Evolutionary conservation across 2,329 filamentous ascomycete species (phyloP), one percentile per base, ranked within the genome.

Genomic region (Exophiala mesophila): DNA sequence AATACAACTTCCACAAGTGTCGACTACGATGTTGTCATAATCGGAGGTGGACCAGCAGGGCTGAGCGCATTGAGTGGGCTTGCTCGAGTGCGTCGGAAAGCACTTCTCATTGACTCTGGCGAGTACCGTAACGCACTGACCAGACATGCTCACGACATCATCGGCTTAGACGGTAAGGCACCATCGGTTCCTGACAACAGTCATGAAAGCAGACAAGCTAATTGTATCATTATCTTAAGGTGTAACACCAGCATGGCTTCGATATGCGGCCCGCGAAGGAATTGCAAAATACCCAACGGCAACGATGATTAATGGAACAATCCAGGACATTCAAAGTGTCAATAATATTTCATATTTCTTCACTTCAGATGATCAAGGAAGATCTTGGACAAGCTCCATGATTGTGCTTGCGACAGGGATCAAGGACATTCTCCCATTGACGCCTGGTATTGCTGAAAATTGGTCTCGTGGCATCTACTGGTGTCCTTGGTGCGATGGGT

Each of bases 401-500:
- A 56, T 82, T 24, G 62, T 82, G 23, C 68, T 82, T 3, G 77
- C 68, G 16, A 80, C 77, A 0, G 78, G 78, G 4, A 59, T 82
- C 15, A 62, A 60, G 5, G 77, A 81, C 52, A 56, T 76, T 17
- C 60, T 82, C 2, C 76, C 78, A 1, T 16, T 44, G 1, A 80
- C 76, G 0, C 76, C 77, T 0, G 78, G 78, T 0, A 40, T 81
- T 0, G 21, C 50, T 5, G 72, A 78, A 41, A 72, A 70, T 53
- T 82, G 74, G 70, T 77, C 75, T 36, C 67, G 73, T 45, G 78
- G 78, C 4, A 71, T 81, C 38, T 81, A 64, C 61, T 81, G 77
- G 76, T 82, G 78, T 41, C 76, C 77, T 0, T 82, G 78, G 78
- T 82, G 78, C 49, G 78, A 82, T 54, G 78, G 78, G 9, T 67